Conservation (phyloP, 2,329 filamentous ascomycete species). For the Monilinia polystroma region DNA sequence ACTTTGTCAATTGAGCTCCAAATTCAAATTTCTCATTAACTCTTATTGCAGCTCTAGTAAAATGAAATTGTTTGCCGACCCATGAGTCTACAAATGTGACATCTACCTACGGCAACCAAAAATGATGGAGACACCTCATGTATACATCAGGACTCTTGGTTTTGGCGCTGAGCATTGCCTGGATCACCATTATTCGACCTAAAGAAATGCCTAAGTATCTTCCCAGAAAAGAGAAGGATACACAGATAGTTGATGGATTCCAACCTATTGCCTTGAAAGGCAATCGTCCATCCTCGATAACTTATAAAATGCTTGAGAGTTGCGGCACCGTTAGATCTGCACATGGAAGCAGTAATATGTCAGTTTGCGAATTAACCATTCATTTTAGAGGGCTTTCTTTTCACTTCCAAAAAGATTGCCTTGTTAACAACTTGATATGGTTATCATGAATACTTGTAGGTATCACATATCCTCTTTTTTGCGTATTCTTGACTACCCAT, state of each 20-base stretch:
- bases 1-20: slow-evolving; percentile 6
- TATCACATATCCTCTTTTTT: slow-evolving; percentile 72
- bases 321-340: slow-evolving; percentile 43
- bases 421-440: slow-evolving; percentile 54
- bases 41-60: slow-evolving; percentile 43
- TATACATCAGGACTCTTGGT: slow-evolving; percentile 53
- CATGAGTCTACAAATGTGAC: slow-evolving; percentile 25
- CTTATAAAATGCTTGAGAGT: slow-evolving; percentile 48
- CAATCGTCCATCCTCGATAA: slow-evolving; percentile 52
- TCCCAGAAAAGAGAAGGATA: slow-evolving; percentile 53
- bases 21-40: neutral
- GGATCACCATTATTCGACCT: slow-evolving; percentile 54
- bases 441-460: slow-evolving; percentile 69
- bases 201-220: slow-evolving; percentile 58
- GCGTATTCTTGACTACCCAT: slow-evolving; percentile 69
- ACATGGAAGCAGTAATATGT: slow-evolving; percentile 40
- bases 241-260: slow-evolving; percentile 50
- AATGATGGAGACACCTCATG: slow-evolving; percentile 58
- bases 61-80: slow-evolving; percentile 43
- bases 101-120: slow-evolving; percentile 53
- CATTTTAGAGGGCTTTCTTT: slow-evolving; percentile 70
- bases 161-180: slow-evolving; percentile 52
- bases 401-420: slow-evolving; percentile 57
- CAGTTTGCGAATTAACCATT: slow-evolving; percentile 42
- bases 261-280: slow-evolving; percentile 52